Evolutionary conservation across 495 filamentous ascomycete genomes (phyloP).

Genomic region (Tuber microsphaerosporum): DNA sequence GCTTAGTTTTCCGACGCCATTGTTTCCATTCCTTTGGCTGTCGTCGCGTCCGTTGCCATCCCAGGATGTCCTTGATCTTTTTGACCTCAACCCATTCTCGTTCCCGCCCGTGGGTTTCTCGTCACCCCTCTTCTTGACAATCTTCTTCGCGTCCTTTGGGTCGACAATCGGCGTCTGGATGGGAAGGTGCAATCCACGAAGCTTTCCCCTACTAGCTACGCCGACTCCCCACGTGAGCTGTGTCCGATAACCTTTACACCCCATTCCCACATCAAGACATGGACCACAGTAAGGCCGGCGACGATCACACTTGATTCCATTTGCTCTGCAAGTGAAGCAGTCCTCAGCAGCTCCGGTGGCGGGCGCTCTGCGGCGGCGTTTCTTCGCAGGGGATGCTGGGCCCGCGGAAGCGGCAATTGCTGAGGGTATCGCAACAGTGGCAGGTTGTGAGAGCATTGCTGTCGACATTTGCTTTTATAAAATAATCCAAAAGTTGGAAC

Average conservation of each 20-base stretch:
- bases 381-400: constrained; percentile 44
- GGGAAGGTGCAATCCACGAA: constrained; percentile 79
- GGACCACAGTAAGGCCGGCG: constrained; percentile 90
- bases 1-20: constrained; percentile 34
- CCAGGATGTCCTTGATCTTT: constrained; percentile 18
- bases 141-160: constrained; percentile 39
- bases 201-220: constrained; percentile 91
- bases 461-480: constrained; percentile 30
- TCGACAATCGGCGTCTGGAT: constrained; percentile 66
- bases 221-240: constrained; percentile 96
- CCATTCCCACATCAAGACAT: constrained; percentile 82
- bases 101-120: constrained; percentile 33
- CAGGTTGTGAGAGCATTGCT: constrained; percentile 38
- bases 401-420: constrained; percentile 16
- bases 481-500: constrained; percentile 6
- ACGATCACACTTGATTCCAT: constrained; percentile 78
- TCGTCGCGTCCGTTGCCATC: constrained; percentile 29
- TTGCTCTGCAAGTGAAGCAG: constrained; percentile 87
- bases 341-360: constrained; percentile 87
- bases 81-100: constrained; percentile 24
- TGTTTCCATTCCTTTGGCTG: constrained; percentile 27
- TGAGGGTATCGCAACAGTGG: constrained; percentile 32
- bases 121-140: constrained; percentile 46
- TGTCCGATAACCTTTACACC: constrained; percentile 96
- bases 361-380: constrained; percentile 79